Percentiles rank a stretch among this genome's conserved stretches.
phyloP scores from a whole-genome alignment of 2,329 filamentous ascomycete genomes.

The Penicillium sp. region DNA sequence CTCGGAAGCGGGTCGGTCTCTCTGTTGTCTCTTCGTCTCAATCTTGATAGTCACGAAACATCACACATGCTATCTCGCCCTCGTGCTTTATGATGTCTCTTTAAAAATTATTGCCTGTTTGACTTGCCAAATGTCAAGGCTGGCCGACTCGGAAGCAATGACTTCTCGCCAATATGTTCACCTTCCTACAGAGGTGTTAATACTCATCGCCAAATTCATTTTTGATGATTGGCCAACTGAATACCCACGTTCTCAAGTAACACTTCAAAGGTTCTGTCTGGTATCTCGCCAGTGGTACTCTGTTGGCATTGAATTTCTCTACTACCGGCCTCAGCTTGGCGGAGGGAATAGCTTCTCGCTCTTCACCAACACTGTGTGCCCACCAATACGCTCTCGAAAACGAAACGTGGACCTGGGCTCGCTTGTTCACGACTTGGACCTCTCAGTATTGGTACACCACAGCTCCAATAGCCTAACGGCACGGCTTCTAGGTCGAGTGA shows the following conservation, averaged over 20 bases:
- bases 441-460: constrained; percentile 57
- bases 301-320: constrained; percentile 51
- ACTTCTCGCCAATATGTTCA: constrained; percentile 1
- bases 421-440: constrained; percentile 53
- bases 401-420: constrained; percentile 45
- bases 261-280: constrained; percentile 52
- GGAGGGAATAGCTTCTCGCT: constrained; percentile 50
- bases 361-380: constrained; percentile 56
- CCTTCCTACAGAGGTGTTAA: constrained; percentile 4
- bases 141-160: background rate
- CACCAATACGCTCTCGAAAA: constrained; percentile 42
- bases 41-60: background rate
- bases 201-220: background rate
- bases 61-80: background rate
- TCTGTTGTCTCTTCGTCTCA: background rate
- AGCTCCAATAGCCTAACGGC: constrained; percentile 57
- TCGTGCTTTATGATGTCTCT: background rate
- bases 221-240: background rate
- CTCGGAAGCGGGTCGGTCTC: background rate
- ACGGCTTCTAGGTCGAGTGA: constrained; percentile 54
- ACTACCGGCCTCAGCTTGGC: constrained; percentile 50
- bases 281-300: constrained; percentile 57
- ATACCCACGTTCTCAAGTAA: constrained; percentile 33
- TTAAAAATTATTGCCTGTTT: background rate
- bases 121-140: background rate